Evolutionary conservation across 805 yeast species (phyloP).

Genomic region (Zygosaccharomyces pseudorouxii): DNA sequence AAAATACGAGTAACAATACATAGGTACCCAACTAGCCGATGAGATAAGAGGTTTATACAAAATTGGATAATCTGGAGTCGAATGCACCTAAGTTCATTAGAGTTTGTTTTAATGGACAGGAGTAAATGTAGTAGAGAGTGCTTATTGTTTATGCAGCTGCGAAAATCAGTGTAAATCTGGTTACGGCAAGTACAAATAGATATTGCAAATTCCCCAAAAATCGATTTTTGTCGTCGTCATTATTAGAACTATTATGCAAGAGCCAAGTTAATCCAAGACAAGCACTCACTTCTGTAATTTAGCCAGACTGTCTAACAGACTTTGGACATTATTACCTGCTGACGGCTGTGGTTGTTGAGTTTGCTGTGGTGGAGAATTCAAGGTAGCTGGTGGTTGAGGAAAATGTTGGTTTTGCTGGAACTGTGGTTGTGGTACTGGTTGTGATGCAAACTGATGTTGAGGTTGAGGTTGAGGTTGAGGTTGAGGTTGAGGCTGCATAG

Average conservation of each 20-base stretch:
- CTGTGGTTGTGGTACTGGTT: conserved; percentile 15
- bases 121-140: not conserved
- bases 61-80: not conserved
- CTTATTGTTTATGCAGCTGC: not conserved
- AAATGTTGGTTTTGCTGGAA: conserved; percentile 13
- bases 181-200: conserved; percentile 7
- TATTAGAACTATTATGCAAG: not conserved
- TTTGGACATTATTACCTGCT: conserved; percentile 35
- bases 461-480: conserved; percentile 22
- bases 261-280: conserved; percentile 11
- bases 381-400: conserved; percentile 14
- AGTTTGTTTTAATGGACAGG: not conserved
- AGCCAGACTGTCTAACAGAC: conserved; percentile 38
- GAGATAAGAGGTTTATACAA: not conserved
- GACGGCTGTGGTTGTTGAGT: conserved; percentile 22
- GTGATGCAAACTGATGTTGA: conserved; percentile 17
- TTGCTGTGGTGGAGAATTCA: conserved; percentile 17
- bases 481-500: conserved; percentile 34
- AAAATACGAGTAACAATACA: not conserved
- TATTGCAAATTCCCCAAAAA: not conserved
- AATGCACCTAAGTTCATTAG: not conserved
- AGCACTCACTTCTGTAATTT: conserved; percentile 33
- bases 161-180: conserved; percentile 3
- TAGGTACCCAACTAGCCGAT: not conserved
- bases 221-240: not conserved